Base-by-base conservation (phyloP, 148 eudicot genomes). In the Cornus controversa region DNA sequence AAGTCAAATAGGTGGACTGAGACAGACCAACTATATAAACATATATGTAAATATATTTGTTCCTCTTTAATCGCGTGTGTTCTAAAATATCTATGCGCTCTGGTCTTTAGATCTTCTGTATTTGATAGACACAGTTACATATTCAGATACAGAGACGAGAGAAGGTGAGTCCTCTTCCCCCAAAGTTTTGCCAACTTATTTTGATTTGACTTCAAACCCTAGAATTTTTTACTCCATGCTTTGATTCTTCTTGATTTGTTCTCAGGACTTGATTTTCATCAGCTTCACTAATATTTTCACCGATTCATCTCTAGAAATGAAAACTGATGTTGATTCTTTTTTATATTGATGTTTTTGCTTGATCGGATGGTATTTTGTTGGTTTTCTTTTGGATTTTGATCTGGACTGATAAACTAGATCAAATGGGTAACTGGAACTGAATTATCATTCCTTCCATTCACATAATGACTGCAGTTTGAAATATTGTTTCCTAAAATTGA, bases 311-410 rank as follows among this genome's bases (percentile, higher is more conserved):
- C 20, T 50, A 11, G 15, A 16, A 16, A 1, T 15, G 18, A 50
- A 11, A 11, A 40, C 14, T 50, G 57, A 2, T 50, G 57, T 50
- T 50, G 20, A 7, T 2, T 45, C 13, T 16, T 50, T 50, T 11
- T 16, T 18, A 50, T 50, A 40, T 26, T 53, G n/a, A 26, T 16
- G 22, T 2, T 66, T 66, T 15, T 13, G 36, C 2, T 28, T 27
- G 28, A 29, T 66, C 69, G 13, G 69, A 11, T 66, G 69, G 2
- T 66, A 66, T 66, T 66, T 9, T 66, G 29, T 26, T 28, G 13
- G 29, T 66, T 66, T 27, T n/a, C n/a, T n/a, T 20, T 53, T 25
- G 63, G 75, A n/a, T 11, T 57, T 57, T 72, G 75, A 57, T 72
- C 47, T n/a, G 45, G 31, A 72, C 8, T 28, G 65, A 45, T 57